Base-by-base conservation (phyloP, 768 basidiomycete genomes). In the Hydnomerulius pinastri region DNA sequence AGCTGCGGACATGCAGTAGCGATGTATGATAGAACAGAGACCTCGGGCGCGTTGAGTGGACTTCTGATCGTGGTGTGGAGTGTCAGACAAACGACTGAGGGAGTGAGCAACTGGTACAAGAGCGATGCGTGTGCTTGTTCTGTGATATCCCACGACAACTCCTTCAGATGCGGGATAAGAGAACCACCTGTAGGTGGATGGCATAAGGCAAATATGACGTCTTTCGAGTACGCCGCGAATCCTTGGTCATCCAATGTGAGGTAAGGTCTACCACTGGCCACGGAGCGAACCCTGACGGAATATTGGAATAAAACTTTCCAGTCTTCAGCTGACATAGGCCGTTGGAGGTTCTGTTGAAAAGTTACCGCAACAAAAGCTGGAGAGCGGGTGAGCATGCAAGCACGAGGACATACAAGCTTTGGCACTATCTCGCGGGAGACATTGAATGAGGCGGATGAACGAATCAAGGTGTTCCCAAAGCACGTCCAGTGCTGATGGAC, bases 401-500 rank as follows among this genome's bases (percentile, higher is more conserved):
- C 4, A 4, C 33, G 4, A 35, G 17, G 33, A 35, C 33, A 12
- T 13, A 35, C 33, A 5, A 35, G 33, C 33, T 12, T 12, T 35
- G n/a, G n/a, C n/a, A n/a, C n/a, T n/a, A 35, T 52, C 51, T 10
- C 18, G 47, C 17, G 51, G 51, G 29, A 52, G 28, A 15, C 37
- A 48, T 21, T 52, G 46, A n/a, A 52, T 48, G 10, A 48, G 28
- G 21, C 38, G 27, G 0, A 33, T 29, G 27, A 52, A 40, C 10
- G 29, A 28, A 23, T 39, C 46, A 25, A 30, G 39, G 15, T 52
- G 17, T 23, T 28, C 20, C 51, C 51, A 52, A 12, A 50, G 47
- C 18, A 52, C 17, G 30, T 52, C 51, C 17, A 52, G 38, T 11
- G 51, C 51, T 21, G 30, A 4, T 17, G 39, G 29, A 35, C 24